Evolutionary conservation across 768 basidiomycete species (phyloP).

Genomic region (Lentinula guzmanii): DNA sequence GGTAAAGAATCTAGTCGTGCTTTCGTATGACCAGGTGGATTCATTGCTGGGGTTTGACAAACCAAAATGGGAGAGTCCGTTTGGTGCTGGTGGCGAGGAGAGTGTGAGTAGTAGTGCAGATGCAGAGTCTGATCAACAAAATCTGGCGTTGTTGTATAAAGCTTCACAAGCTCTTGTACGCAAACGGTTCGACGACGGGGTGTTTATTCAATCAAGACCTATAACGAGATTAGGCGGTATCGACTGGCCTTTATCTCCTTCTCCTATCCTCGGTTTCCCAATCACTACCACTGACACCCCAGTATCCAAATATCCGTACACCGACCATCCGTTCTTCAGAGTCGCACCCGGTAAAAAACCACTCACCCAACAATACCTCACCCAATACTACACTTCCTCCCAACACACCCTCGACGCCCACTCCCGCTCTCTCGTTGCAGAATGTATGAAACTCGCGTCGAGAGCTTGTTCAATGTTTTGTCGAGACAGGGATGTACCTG

Average conservation of each 20-base stretch:
- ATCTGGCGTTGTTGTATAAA: constrained; percentile 20
- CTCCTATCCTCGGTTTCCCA: constrained; percentile 12
- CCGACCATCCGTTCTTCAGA: too few species aligned
- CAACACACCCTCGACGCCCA: constrained; percentile 25
- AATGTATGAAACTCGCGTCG: constrained; percentile 79
- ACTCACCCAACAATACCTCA: constrained; percentile 34
- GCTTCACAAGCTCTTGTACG: constrained; percentile 11
- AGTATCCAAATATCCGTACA: not conserved
- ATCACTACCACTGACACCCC: too few species aligned
- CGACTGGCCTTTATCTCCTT: constrained; percentile 9
- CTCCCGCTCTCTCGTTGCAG: constrained; percentile 57
- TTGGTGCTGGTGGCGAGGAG: constrained; percentile 24
- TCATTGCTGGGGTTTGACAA: constrained; percentile 27
- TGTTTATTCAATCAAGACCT: constrained; percentile 18
- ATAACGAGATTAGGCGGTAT: constrained; percentile 20
- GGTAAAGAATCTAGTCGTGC: constrained; percentile 56
- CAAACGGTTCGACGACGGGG: constrained; percentile 15
- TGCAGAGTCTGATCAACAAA: not conserved
- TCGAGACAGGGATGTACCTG: constrained; percentile 50
- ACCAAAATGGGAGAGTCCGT: constrained; percentile 29
- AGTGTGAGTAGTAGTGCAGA: not conserved
- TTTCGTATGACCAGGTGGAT: constrained; percentile 71
- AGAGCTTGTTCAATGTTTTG: constrained; percentile 72
- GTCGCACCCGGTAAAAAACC: not conserved
- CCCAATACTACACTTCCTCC: constrained; percentile 17